Conservation (phyloP, 1,284 basidiomycete species). For the Trametes sp. region DNA sequence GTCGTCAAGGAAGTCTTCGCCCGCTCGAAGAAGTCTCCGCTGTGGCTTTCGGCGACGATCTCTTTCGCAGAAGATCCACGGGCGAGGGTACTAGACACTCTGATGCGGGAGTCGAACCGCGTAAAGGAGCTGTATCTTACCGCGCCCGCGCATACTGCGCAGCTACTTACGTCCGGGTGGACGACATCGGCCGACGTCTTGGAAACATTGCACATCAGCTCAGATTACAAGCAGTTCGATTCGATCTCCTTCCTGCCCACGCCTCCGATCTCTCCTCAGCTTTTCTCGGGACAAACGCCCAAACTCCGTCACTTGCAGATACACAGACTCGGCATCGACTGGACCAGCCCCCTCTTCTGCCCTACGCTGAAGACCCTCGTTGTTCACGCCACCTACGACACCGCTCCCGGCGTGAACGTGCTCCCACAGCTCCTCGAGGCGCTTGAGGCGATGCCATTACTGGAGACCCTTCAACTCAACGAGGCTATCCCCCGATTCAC, state of each 20-base stretch:
- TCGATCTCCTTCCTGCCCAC: neutral
- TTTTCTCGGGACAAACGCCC: constrained; percentile 17
- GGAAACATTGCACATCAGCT: constrained; percentile 7
- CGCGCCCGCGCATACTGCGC: constrained; percentile 1
- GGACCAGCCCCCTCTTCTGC: constrained; percentile 23
- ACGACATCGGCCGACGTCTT: neutral
- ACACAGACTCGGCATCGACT: constrained; percentile 6
- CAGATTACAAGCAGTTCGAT: constrained; percentile 6
- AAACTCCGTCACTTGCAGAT: constrained; percentile 19
- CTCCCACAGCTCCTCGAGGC: constrained; percentile 5
- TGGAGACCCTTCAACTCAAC: constrained; percentile 9
- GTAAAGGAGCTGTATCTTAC: constrained; percentile 14
- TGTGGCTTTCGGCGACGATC: constrained; percentile 10
- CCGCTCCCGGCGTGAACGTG: neutral
- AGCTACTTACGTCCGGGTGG: constrained; percentile 8
- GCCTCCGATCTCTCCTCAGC: neutral
- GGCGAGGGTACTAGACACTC: neutral
- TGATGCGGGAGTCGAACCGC: constrained; percentile 15
- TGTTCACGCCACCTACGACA: neutral
- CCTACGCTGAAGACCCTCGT: constrained; percentile 16
- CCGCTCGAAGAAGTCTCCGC: constrained; percentile 26
- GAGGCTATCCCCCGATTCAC: constrained; percentile 13
- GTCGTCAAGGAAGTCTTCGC: constrained; percentile 6
- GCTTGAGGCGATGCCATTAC: constrained; percentile 8
- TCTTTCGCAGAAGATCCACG: neutral